phyloP scores from a whole-genome alignment of 371 early-diverging fungal genomes.

The Mycotypha africana region DNA sequence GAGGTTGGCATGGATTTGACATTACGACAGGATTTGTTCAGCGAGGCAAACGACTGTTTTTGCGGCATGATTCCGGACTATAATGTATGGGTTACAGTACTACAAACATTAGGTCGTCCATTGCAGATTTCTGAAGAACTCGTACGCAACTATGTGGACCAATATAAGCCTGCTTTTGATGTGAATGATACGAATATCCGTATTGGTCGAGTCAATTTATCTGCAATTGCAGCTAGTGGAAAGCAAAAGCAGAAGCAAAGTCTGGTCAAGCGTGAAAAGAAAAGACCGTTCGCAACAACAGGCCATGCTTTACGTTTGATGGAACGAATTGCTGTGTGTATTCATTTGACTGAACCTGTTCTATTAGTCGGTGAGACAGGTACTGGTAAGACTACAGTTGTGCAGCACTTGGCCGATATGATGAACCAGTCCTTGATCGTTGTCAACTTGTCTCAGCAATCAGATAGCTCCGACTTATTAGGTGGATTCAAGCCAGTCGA shows the following conservation, averaged over 20 bases:
- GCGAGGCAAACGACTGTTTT: slow-evolving; percentile 89
- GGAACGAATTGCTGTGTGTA: slow-evolving; percentile 82
- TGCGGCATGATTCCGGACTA: slow-evolving; percentile 77
- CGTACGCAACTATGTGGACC: slow-evolving; percentile 67
- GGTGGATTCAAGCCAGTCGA: slow-evolving; percentile 98
- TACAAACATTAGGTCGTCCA: slow-evolving; percentile 62
- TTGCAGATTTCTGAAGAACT: slow-evolving; percentile 69
- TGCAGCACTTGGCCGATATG: slow-evolving; percentile 91
- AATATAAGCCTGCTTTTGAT: slow-evolving; percentile 64
- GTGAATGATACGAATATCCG: slow-evolving; percentile 38
- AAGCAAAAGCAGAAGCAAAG: slow-evolving; percentile 26
- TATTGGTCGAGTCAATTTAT: slow-evolving; percentile 70
- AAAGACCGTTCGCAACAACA: slow-evolving; percentile 76
- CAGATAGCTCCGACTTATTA: slow-evolving; percentile 95
- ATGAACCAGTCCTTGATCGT: slow-evolving; percentile 78
- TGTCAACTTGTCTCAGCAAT: slow-evolving; percentile 98
- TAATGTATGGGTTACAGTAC: slow-evolving; percentile 55
- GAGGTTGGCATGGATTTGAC: slow-evolving; percentile 34
- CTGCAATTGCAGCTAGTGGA: slow-evolving; percentile 27
- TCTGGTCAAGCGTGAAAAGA: slow-evolving; percentile 30
- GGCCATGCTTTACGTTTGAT: slow-evolving; percentile 71
- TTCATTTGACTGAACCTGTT: slow-evolving; percentile 82
- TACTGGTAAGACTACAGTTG: slow-evolving; percentile 98
- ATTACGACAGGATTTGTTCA: slow-evolving; percentile 57
- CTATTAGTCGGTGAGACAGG: slow-evolving; percentile 99